Base-by-base conservation (phyloP, 805 yeast genomes). In the Starmerella gropengiesseri region DNA sequence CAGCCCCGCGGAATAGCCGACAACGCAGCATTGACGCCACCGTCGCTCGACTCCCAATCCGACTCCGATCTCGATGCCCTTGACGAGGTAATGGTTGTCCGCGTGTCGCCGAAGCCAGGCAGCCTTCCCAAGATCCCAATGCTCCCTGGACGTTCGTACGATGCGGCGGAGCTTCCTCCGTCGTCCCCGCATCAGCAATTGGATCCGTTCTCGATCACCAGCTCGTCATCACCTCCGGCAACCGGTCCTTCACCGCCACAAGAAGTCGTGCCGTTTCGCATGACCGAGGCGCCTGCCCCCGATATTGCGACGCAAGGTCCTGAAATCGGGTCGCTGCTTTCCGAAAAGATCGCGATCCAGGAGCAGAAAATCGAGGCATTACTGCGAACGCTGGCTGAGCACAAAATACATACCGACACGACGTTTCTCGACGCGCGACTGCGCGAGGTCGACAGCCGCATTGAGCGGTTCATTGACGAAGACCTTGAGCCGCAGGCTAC, bases 281-380 rank as follows among this genome's bases (percentile, higher is more conserved):
- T 42, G 11, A 25, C 44, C 3, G 40, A 35, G 27, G 44, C 48
- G 7, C 32, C 41, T 2, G 29, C 37, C 3, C 13, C 4, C 5
- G 41, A 30, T 7, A 3, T 17, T 4, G 34, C 34, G 11, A 35
- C 35, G 17, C 45, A 45, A 5, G n/a, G 9, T 12, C 53, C 41
- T 3, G 50, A 52, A 27, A 43, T 50, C 17, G 54, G 54, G 14
- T 37, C 53, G 23, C 38, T 54, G 19, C 47, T 47, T 23, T 25
- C 50, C 7, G 57, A 55, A 34, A 52, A 53, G 28, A 52, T 55
- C 21, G 55, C 55, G 2, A 41, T 55, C 12, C 44, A 52, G 11
- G 55, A 51, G 42, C 51, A 41, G 25, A 52, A 54, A 23, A 37
- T 55, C n/a, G 20, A 23, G 6, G 19, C 23, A 1, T 35, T 52